These are phyloP conservation scores for Neofusicoccum umdonicola DNA, from an alignment of 2,329 filamentous ascomycete genomes.

Conservation along the genomic window DNA sequence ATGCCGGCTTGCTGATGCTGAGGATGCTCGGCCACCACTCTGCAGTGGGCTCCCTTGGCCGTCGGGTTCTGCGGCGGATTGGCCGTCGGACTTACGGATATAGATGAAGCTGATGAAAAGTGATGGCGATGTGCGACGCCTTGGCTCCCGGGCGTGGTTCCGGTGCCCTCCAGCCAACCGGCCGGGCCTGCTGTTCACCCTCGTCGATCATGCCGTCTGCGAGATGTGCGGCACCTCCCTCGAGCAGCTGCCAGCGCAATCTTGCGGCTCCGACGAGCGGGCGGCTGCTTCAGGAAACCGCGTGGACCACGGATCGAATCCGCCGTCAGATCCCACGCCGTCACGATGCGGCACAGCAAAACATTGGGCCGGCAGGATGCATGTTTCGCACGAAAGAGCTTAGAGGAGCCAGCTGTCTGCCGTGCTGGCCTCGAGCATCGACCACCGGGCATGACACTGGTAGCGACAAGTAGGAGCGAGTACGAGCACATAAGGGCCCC, in stretches of 20 bases:
- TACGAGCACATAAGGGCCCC: not conserved
- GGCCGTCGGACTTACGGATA: slow-evolving; percentile 4
- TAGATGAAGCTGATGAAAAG: not conserved
- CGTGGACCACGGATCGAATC: not conserved
- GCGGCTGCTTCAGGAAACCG: not conserved
- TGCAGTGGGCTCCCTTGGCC: not conserved
- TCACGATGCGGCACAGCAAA: not conserved
- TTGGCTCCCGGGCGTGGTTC: not conserved
- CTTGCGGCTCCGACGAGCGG: not conserved
- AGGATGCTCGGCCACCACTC: not conserved
- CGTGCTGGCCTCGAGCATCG: slow-evolving; percentile 3
- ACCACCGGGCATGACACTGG: not conserved
- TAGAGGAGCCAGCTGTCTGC: not conserved
- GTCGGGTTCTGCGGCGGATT: not conserved
- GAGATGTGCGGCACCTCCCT: slow-evolving; percentile 1
- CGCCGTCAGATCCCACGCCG: not conserved
- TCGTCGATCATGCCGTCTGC: not conserved
- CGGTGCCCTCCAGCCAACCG: not conserved
- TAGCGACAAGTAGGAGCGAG: not conserved
- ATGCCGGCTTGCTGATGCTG: not conserved
- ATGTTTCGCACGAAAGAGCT: slow-evolving; percentile 13
- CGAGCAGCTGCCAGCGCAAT: not conserved
- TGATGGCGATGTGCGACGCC: slow-evolving; percentile 6
- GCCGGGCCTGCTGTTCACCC: not conserved
- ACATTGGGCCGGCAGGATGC: not conserved